These are phyloP conservation scores for Tagetes patula DNA, from an alignment of 129 eudicot genomes.

Conservation along the genomic window DNA sequence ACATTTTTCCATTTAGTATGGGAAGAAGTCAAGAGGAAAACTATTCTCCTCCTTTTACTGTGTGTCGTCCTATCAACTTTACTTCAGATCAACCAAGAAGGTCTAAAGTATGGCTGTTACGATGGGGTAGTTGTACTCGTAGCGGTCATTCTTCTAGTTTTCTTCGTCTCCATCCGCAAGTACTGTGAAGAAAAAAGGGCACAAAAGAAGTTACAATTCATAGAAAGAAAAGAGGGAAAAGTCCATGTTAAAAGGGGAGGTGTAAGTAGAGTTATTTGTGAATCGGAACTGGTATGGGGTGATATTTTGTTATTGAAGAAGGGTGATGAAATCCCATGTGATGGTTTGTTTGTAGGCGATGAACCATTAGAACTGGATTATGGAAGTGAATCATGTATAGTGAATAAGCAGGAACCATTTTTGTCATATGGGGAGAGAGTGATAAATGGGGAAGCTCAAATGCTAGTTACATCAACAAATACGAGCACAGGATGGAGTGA, in stretches of 20 bases:
- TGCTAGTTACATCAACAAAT: slow-evolving; percentile 37
- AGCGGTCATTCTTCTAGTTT: slow-evolving; percentile 23
- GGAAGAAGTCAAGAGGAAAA: slow-evolving; percentile 20
- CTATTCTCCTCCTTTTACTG: slow-evolving; percentile 15
- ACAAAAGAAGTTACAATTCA: not conserved
- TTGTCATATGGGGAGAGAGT: slow-evolving; percentile 42
- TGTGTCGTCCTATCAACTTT: slow-evolving; percentile 32
- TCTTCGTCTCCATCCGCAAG: slow-evolving; percentile 11
- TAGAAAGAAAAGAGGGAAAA: not conserved
- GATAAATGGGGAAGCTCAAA: slow-evolving; percentile 35
- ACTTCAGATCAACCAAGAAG: slow-evolving; percentile 38
- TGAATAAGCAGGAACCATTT: slow-evolving; percentile 35
- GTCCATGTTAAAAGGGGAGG: slow-evolving; percentile 37
- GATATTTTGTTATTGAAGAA: slow-evolving; percentile 35
- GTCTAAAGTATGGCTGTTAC: slow-evolving; percentile 29
- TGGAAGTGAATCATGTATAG: slow-evolving; percentile 11
- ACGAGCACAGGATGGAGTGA: slow-evolving; percentile 35
- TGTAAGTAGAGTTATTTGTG: not conserved
- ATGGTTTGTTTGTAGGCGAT: slow-evolving; percentile 45
- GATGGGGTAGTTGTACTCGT: slow-evolving; percentile 33
- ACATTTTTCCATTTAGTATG: slow-evolving; percentile 13
- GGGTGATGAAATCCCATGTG: slow-evolving; percentile 37
- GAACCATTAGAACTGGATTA: slow-evolving; percentile 32
- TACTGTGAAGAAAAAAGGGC: slow-evolving; percentile 9
- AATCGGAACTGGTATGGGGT: slow-evolving; percentile 32